Percentiles rank a stretch among this genome's conserved stretches.
phyloP scores from a whole-genome alignment of 208 protist species.

The Trypanosomatidae sp. region DNA sequence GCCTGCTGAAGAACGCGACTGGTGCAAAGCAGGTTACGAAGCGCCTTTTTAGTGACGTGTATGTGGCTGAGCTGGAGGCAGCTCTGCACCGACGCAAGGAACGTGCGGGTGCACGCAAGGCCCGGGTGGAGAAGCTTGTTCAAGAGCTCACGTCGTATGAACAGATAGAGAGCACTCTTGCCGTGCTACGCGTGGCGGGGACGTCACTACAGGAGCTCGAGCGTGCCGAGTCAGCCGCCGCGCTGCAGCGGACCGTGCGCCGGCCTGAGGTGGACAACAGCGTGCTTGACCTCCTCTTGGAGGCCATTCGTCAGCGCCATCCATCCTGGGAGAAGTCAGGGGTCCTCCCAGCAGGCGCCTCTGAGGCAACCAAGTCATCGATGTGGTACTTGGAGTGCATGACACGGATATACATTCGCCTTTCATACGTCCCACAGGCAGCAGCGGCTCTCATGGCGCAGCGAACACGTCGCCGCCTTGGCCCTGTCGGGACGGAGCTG shows the following conservation, averaged over 20 bases:
- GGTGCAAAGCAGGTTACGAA: conserved; percentile 42
- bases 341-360: conserved; percentile 34
- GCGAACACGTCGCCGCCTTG: conserved; percentile 77
- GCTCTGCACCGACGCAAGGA: conserved; percentile 43
- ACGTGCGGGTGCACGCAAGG: conserved; percentile 18
- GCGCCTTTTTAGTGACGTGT: conserved; percentile 53
- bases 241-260: conserved; percentile 16
- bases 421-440: conserved; percentile 81
- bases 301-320: conserved; percentile 55
- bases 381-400: conserved; percentile 42
- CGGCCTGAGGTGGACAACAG: conserved; percentile 35
- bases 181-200: conserved; percentile 41
- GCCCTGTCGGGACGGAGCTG: conserved; percentile 52
- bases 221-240: conserved; percentile 12
- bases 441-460: conserved; percentile 78
- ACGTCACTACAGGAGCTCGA: conserved; percentile 56
- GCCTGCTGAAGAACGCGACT: conserved; percentile 62
- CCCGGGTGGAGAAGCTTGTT: conserved; percentile 33
- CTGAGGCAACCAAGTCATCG: neutral
- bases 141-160: conserved; percentile 56
- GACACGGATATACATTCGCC: conserved; percentile 80
- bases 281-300: conserved; percentile 40
- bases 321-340: conserved; percentile 73
- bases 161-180: conserved; percentile 47
- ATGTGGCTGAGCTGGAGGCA: conserved; percentile 44